phyloP scores from a whole-genome alignment of 2,329 filamentous ascomycete genomes.

The Ophiostoma sp. region DNA sequence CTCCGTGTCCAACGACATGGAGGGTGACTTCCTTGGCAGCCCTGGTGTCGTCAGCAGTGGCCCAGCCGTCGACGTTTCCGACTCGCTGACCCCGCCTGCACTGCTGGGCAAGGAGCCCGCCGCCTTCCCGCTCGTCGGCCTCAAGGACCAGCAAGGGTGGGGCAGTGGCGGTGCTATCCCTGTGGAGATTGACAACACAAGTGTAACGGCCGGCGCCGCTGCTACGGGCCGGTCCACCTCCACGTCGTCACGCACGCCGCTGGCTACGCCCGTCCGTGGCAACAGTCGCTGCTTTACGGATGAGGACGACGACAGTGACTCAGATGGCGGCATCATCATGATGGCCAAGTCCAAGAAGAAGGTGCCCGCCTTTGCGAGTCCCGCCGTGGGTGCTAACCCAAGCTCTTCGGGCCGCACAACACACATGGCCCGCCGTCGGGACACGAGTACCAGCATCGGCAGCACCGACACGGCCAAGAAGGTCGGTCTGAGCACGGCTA shows the following conservation, averaged over 20 bases:
- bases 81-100: constrained; percentile 57
- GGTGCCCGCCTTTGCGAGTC: constrained; percentile 31
- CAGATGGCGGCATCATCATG: constrained; percentile 54
- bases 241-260: not conserved
- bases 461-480: constrained; percentile 67
- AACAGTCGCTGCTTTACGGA: constrained; percentile 24
- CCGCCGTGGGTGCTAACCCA: not conserved
- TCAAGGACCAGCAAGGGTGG: constrained; percentile 33
- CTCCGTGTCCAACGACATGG: constrained; percentile 63
- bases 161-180: constrained; percentile 33
- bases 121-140: constrained; percentile 49
- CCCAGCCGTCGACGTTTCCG: constrained; percentile 51
- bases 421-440: constrained; percentile 47
- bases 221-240: not conserved
- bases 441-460: constrained; percentile 61
- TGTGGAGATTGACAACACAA: constrained; percentile 32
- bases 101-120: constrained; percentile 48
- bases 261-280: constrained; percentile 23
- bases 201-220: not conserved
- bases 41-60: constrained; percentile 46
- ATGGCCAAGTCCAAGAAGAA: constrained; percentile 55
- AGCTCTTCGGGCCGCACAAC: constrained; percentile 32
- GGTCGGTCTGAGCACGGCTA: constrained; percentile 35
- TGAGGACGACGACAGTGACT: constrained; percentile 54
- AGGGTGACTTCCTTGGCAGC: constrained; percentile 58